Base-by-base conservation (phyloP, 768 basidiomycete species). In the Suillus decipiens region DNA sequence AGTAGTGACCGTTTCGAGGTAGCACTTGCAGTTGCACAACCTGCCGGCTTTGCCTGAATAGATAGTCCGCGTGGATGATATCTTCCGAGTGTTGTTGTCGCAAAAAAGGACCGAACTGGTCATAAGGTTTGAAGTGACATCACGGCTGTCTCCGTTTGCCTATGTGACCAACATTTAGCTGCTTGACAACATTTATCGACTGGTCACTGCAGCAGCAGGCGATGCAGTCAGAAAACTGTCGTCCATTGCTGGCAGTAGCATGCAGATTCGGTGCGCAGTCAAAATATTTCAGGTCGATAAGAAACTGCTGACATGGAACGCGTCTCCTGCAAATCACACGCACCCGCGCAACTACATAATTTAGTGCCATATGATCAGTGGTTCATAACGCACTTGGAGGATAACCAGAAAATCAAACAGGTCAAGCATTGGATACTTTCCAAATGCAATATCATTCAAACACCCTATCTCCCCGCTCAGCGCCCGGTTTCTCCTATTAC, bases 301-400 rank as follows among this genome's bases (percentile, higher is more conserved):
- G 22, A 51, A 57, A 15, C 24, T 28, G 36, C 48, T 24, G 33
- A 43, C 22, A 24, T 42, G 17, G 34, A 61, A 2, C 14, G 17
- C 39, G 41, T 45, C 62, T 60, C 37, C 57, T 53, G 54, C 39
- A 53, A 53, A 53, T 53, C 51, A 34, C 51, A 34, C 51, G 19
- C 33, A 19, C 31, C 31, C 51, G 31, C 51, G 33, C 10, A 31
- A 53, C 31, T 36, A 33, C 64, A 55, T 55, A n/a, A 5, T 17
- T 7, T 64, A 88, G 89, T 92, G 28, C 84, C 87, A 0, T 83
- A 86, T 67, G 90, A 92, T 73, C 89, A 90, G 75, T 92, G 90
- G 89, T 77, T 91, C 53, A 77, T 86, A n/a, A 89, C 89, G 14
- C 87, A 89, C 69, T 70, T 89, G 70, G 83, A 87, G 63, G 78